Evolutionary conservation across 1,139 yeast genomes (phyloP).

Genomic region (Wickerhamomyces sp.): DNA sequence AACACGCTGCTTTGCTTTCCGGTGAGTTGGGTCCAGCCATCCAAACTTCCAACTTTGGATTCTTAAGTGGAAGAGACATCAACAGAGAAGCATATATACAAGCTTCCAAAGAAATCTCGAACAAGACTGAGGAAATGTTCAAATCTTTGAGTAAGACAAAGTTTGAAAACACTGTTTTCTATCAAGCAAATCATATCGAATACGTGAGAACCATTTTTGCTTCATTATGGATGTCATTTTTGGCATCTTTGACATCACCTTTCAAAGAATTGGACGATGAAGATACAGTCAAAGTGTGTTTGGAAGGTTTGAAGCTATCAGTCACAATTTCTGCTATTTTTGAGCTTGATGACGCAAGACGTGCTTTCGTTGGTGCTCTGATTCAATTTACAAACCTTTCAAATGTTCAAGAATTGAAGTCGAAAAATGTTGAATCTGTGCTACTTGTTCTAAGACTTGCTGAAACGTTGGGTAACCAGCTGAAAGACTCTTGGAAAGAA

Average conservation of each 20-base stretch:
- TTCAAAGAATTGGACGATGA: constrained; percentile 84
- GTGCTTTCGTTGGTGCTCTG: constrained; percentile 85
- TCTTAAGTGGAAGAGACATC: constrained; percentile 71
- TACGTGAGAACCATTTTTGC: constrained; percentile 94
- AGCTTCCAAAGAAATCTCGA: constrained; percentile 88
- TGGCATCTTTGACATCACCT: constrained; percentile 92
- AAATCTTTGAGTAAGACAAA: constrained; percentile 57
- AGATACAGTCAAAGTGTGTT: constrained; percentile 63
- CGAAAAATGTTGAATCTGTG: constrained; percentile 79
- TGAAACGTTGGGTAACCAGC: constrained; percentile 66
- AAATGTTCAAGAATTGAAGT: constrained; percentile 72
- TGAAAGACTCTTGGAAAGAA: constrained; percentile 79
- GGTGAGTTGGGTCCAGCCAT: constrained; percentile 46
- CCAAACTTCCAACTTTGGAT: constrained; percentile 43
- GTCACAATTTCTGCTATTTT: constrained; percentile 82
- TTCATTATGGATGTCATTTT: constrained; percentile 92
- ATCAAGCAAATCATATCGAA: constrained; percentile 72
- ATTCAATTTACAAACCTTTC: constrained; percentile 81
- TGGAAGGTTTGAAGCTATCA: constrained; percentile 82
- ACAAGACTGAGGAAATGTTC: constrained; percentile 82
- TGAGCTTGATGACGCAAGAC: constrained; percentile 78
- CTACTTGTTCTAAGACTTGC: constrained; percentile 72
- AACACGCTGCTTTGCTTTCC: constrained; percentile 82
- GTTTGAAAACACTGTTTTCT: constrained; percentile 27
- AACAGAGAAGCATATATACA: constrained; percentile 84